Percentiles rank a stretch among this genome's conserved stretches.
Evolutionary conservation across 2,329 filamentous ascomycete genomes (phyloP).

Genomic region (Talaromyces sp.): DNA sequence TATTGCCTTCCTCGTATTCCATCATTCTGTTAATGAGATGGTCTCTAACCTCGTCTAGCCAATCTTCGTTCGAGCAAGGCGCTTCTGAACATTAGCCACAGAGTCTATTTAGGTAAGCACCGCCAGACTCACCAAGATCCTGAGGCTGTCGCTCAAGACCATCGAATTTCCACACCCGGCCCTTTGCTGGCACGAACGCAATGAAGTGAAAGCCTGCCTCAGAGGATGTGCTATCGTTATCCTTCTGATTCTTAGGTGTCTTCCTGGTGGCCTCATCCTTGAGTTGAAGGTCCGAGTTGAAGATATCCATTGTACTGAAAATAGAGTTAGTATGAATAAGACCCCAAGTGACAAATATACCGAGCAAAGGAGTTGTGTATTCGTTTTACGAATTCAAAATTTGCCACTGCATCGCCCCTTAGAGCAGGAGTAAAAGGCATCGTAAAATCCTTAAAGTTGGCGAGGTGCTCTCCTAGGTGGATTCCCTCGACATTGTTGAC

Average conservation of each 20-base stretch:
- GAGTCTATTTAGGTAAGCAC: not conserved
- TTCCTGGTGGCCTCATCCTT: conserved; percentile 40
- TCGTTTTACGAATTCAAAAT: conserved; percentile 68
- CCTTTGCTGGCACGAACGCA: conserved; percentile 73
- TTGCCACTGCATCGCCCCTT: conserved; percentile 68
- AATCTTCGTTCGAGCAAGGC: conserved; percentile 48
- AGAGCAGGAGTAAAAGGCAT: conserved; percentile 61
- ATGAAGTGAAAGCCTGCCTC: conserved; percentile 81
- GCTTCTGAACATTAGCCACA: conserved; percentile 21
- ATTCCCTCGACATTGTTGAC: conserved; percentile 72
- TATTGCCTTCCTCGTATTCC: conserved; percentile 57
- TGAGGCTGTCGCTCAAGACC: conserved; percentile 69
- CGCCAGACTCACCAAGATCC: conserved; percentile 45
- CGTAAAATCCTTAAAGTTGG: conserved; percentile 68
- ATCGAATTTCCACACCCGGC: conserved; percentile 80
- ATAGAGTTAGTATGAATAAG: conserved; percentile 1
- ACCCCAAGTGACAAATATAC: conserved; percentile 31
- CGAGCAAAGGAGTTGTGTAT: conserved; percentile 85
- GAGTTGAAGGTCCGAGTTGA: conserved; percentile 63
- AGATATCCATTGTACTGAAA: conserved; percentile 64
- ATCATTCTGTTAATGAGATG: conserved; percentile 64
- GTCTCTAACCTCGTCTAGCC: conserved; percentile 60
- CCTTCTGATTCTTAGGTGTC: conserved; percentile 24
- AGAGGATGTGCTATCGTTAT: conserved; percentile 41
- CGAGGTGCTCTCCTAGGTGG: conserved; percentile 63